A percentile compares a stretch with the other conserved stretches of the same genome.
Conservation (phyloP, 2,329 filamentous ascomycete genomes). For the Samsoniella hepiali region DNA sequence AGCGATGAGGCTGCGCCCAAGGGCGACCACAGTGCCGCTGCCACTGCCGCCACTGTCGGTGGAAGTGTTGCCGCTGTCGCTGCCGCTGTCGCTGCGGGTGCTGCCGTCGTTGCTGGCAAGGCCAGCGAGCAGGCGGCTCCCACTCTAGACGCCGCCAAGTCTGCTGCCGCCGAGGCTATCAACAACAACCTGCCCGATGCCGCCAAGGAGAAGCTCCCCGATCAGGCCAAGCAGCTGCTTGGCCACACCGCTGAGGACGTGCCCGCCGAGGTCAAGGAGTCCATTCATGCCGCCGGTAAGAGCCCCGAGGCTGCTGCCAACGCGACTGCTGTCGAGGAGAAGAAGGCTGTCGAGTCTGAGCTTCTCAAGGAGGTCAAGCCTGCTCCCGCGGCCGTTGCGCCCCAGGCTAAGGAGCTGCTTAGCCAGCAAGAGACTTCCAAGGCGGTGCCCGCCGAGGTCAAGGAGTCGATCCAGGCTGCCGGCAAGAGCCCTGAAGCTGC, state of each 20-base stretch:
- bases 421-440: conserved; percentile 42
- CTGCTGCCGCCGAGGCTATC: conserved; percentile 37
- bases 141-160: conserved; percentile 36
- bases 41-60: conserved; percentile 38
- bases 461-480: conserved; percentile 56
- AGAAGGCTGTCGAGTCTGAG: conserved; percentile 71
- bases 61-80: conserved; percentile 37
- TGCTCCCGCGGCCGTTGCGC: conserved; percentile 30
- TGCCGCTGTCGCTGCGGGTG: conserved; percentile 37
- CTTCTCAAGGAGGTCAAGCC: conserved; percentile 62
- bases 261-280: conserved; percentile 55
- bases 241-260: conserved; percentile 39
- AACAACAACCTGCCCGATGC: conserved; percentile 51
- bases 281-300: conserved; percentile 54
- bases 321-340: conserved; percentile 67
- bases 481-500: conserved; percentile 68
- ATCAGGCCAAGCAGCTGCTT: conserved; percentile 47
- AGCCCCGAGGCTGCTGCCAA: conserved; percentile 70
- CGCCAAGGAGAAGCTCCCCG: conserved; percentile 50
- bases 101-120: conserved; percentile 32
- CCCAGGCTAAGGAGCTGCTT: background rate
- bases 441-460: conserved; percentile 54
- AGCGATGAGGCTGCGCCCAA: conserved; percentile 50
- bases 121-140: conserved; percentile 37
- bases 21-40: conserved; percentile 52